Conservation (phyloP, 2,329 filamentous ascomycete species). For the Neospermospora avenae region DNA sequence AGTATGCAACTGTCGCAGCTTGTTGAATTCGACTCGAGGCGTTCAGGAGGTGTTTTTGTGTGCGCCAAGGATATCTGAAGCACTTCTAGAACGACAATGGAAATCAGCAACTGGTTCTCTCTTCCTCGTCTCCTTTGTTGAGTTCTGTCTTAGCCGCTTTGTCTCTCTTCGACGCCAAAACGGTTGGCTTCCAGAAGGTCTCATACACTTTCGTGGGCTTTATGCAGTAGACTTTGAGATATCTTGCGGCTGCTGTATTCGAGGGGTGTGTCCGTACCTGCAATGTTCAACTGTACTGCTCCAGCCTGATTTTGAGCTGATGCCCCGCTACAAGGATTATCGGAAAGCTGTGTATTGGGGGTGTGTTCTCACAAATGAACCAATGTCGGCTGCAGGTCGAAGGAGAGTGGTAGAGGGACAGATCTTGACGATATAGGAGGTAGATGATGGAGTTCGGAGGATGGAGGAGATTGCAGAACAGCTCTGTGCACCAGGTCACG, state of each 20-base stretch:
- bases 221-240: constrained; percentile 9
- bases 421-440: background rate
- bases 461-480: constrained; percentile 5
- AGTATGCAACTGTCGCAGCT: constrained; percentile 29
- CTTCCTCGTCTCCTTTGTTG: background rate
- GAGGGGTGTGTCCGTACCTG: constrained; percentile 22
- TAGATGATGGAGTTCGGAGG: background rate
- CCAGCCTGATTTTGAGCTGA: constrained; percentile 22
- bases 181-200: constrained; percentile 17
- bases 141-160: background rate
- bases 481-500: constrained; percentile 16
- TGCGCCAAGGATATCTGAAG: constrained; percentile 13
- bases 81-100: constrained; percentile 16
- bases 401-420: background rate
- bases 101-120: constrained; percentile 14
- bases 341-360: background rate
- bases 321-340: constrained; percentile 31
- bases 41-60: constrained; percentile 6
- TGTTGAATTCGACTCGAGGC: constrained; percentile 18
- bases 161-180: background rate
- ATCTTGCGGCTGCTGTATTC: background rate
- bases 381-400: background rate
- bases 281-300: constrained; percentile 21
- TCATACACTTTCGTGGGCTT: background rate
- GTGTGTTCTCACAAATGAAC: background rate